A percentile compares a stretch with the other conserved stretches of the same genome.
Conservation (phyloP, 768 basidiomycete genomes). For the Termitomyces titanicus region DNA sequence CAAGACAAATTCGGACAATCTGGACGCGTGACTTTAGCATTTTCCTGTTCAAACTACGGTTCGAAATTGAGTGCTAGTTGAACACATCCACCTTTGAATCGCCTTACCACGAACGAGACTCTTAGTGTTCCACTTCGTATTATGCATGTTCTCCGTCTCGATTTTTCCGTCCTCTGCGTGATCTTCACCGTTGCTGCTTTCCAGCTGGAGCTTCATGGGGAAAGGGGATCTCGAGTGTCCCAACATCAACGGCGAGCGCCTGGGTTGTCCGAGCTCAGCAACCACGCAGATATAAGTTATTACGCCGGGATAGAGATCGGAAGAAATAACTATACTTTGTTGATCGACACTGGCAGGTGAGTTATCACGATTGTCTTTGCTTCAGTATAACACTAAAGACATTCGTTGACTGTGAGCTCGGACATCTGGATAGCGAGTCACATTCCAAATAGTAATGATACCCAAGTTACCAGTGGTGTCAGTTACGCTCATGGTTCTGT, state of each 20-base stretch:
- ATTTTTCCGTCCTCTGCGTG: conserved; percentile 6
- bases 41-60: neutral
- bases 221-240: conserved; percentile 4
- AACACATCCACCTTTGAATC: neutral
- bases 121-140: neutral
- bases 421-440: conserved; percentile 57
- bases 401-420: conserved; percentile 36
- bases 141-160: conserved; percentile 12
- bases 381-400: neutral
- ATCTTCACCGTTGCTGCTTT: conserved; percentile 7
- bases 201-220: conserved; percentile 19
- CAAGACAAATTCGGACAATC: neutral
- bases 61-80: neutral
- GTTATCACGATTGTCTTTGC: conserved; percentile 1
- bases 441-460: conserved; percentile 35
- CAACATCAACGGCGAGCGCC: conserved; percentile 9
- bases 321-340: conserved; percentile 30
- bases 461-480: conserved; percentile 36
- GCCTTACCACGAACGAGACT: conserved; percentile 5
- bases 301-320: conserved; percentile 35
- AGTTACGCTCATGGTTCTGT: conserved; percentile 54
- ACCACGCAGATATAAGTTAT: conserved; percentile 38
- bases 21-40: neutral
- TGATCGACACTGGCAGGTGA: conserved; percentile 49
- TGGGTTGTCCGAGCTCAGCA: conserved; percentile 23